Conservation (phyloP, 192 early-diverging fungal species). For the Gamsiella multidivaricata region DNA sequence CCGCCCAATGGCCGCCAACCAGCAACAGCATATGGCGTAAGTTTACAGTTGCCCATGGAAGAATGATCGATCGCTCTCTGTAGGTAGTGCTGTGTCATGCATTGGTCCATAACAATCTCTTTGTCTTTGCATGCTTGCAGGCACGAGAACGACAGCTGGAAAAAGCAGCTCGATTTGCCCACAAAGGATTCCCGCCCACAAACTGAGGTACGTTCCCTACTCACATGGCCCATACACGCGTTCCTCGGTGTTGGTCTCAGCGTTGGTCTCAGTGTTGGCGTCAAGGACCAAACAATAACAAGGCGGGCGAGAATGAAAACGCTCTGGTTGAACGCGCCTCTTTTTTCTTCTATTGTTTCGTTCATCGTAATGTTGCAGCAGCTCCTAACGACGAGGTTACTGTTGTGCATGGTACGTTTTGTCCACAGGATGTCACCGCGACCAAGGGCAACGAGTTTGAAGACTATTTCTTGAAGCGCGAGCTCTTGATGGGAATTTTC, state of each 20-base stretch:
- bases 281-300: too few relatives aligned
- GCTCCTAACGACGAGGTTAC: neutral
- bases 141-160: constrained; percentile 79
- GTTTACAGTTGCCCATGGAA: neutral
- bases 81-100: constrained; percentile 3
- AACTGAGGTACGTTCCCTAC: constrained; percentile 87
- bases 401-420: too few relatives aligned
- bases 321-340: too few relatives aligned
- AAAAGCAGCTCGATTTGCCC: constrained; percentile 79
- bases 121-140: too few relatives aligned
- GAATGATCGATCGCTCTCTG: too few relatives aligned
- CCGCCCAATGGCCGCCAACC: constrained; percentile 49
- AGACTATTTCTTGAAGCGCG: constrained; percentile 97
- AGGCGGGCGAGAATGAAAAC: too few relatives aligned
- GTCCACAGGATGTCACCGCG: constrained; percentile 50
- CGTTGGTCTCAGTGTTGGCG: too few relatives aligned
- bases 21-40: constrained; percentile 51
- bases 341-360: too few relatives aligned
- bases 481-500: constrained; percentile 98
- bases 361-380: too few relatives aligned
- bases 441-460: constrained; percentile 99
- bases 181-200: constrained; percentile 90
- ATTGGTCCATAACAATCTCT: too few relatives aligned
- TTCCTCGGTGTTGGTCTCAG: too few relatives aligned
- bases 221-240: too few relatives aligned